A percentile compares a stretch with the other conserved stretches of the same genome.
These are phyloP conservation scores for Tricholoma sp. DNA, from an alignment of 768 basidiomycete species.

Conservation along the genomic window DNA sequence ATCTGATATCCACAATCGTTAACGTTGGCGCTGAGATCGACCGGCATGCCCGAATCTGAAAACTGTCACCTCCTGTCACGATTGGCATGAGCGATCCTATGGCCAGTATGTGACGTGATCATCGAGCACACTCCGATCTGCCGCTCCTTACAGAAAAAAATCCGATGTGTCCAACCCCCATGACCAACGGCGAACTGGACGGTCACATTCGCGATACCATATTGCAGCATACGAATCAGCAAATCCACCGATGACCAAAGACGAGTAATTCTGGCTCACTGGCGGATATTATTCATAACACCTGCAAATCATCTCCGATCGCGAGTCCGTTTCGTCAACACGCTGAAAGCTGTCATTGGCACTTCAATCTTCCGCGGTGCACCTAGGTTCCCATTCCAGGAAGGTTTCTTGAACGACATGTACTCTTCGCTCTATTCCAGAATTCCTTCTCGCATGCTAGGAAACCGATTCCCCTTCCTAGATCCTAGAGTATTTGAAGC, in stretches of 20 bases:
- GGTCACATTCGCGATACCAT: neutral
- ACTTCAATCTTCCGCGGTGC: neutral
- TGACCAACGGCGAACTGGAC: neutral
- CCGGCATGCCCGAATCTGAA: slow-evolving; percentile 21
- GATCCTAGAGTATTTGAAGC: neutral
- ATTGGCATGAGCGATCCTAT: slow-evolving; percentile 23
- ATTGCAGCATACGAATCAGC: neutral
- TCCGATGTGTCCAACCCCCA: neutral
- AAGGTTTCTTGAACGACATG: neutral
- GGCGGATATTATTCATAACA: neutral
- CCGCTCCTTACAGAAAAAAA: slow-evolving; percentile 15
- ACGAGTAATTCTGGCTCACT: neutral
- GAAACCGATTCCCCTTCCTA: neutral
- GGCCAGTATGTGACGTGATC: slow-evolving; percentile 6
- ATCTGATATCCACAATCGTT: slow-evolving; percentile 8
- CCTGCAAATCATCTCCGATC: neutral
- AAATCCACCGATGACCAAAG: neutral
- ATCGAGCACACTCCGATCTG: slow-evolving; percentile 21
- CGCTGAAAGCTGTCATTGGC: too few species aligned
- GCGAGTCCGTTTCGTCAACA: too few species aligned
- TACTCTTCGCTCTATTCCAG: too few species aligned
- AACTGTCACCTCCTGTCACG: slow-evolving; percentile 13
- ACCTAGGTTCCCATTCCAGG: neutral
- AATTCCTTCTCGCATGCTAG: neutral
- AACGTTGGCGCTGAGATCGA: slow-evolving; percentile 12